These are phyloP conservation scores for Tribonema minus DNA, from an alignment of 108 stramenopile species.

Conservation along the genomic window DNA sequence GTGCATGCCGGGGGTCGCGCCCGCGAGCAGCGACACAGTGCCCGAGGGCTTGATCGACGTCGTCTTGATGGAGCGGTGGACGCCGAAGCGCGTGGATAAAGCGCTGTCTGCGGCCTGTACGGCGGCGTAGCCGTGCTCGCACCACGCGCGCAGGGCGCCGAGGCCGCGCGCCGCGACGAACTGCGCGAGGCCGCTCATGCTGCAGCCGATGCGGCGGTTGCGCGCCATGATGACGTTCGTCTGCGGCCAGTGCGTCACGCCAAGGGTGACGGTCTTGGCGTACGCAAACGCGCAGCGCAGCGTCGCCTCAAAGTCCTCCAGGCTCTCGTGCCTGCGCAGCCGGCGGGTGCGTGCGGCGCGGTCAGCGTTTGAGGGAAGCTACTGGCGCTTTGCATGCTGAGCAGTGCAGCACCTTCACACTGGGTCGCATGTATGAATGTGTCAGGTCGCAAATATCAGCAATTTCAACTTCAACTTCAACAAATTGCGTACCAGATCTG, in stretches of 20 bases:
- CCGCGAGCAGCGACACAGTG: slow-evolving; percentile 63
- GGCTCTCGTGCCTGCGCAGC: slow-evolving; percentile 55
- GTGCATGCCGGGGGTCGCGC: slow-evolving; percentile 66
- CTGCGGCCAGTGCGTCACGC: slow-evolving; percentile 57
- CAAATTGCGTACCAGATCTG: too few relatives aligned
- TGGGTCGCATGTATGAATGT: too few relatives aligned
- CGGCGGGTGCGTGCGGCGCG: too few relatives aligned
- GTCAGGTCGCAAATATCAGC: too few relatives aligned
- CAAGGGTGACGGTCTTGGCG: slow-evolving; percentile 63
- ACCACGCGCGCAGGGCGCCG: slow-evolving; percentile 52
- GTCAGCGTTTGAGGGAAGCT: too few relatives aligned
- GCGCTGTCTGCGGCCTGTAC: background rate
- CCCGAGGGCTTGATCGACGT: slow-evolving; percentile 61
- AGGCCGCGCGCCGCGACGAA: slow-evolving; percentile 54
- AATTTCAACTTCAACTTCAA: too few relatives aligned
- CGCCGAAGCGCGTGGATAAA: slow-evolving; percentile 16
- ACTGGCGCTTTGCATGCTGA: too few relatives aligned
- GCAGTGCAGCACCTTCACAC: too few relatives aligned
- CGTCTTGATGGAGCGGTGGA: slow-evolving; percentile 59
- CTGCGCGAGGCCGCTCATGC: slow-evolving; percentile 63
- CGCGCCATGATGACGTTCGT: slow-evolving; percentile 57
- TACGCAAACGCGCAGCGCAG: slow-evolving; percentile 53
- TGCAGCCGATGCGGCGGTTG: slow-evolving; percentile 60
- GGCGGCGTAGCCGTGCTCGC: slow-evolving; percentile 45
- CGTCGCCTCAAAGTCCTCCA: slow-evolving; percentile 52